Evolutionary conservation across 148 eudicot genomes (phyloP), one percentile per base, ranked within the genome.

Genomic region (Chenopodium suecicum): DNA sequence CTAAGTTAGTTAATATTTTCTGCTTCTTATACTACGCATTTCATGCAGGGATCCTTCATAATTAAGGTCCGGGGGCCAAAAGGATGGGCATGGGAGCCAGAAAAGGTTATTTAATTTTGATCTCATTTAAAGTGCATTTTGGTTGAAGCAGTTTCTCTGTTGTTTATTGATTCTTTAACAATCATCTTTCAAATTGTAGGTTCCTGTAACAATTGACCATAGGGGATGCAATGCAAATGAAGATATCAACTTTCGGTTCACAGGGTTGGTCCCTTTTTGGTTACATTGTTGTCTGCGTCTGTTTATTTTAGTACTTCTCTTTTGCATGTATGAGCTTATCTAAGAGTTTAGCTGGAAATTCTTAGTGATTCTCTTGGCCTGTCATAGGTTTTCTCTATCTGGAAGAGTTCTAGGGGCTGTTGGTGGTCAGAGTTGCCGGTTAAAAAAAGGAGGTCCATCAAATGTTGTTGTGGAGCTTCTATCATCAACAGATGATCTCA

Each of bases 51-150:
- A 74, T 92, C 99, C 73, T 97, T 91, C 88, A 83, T 94, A 75
- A 89, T 94, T 60, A 97, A 94, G 87, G 88, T 97, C 85, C 90
- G 90, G 85, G 99, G 97, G 78, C 97, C 99, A 48, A 90, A 89
- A 82, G 99, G 99, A 78, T 97, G 99, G 99, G 85, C 98, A 48
- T 92, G 95, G 98, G 85, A 92, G 81, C 98, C 99, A 72, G 91
- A 90, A 82, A 97, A 90, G 91, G 99, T 97, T 83, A 80, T n/a
- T 79, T 85, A 78, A 50, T 77, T 71, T 31, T 67, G 73, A 64
- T 48, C 67, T 66, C 12, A 64, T 66, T 31, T 2, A 48, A 47
- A 25, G 73, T 69, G 54, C 17, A n/a, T 82, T 73, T 60, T 74
- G 71, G 22, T 73, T 29, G 77, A 70, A 63, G 62, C 37, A 31